Percentiles rank a stretch among this genome's conserved stretches.
Evolutionary conservation across 805 yeast species (phyloP).

Genomic region (Ogataea angusta): DNA sequence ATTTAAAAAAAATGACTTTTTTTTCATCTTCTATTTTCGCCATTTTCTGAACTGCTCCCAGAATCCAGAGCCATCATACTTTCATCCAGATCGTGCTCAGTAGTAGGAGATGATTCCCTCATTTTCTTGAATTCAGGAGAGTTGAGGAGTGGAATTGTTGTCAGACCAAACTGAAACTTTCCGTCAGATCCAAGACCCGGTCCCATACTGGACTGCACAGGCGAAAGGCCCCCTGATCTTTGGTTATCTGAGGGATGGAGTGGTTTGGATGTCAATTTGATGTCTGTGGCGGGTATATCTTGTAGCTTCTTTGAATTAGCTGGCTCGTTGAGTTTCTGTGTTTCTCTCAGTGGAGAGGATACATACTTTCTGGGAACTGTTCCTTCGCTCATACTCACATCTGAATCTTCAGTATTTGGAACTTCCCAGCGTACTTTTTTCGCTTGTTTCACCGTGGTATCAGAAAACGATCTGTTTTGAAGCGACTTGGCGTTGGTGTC

Average conservation of each 20-base stretch:
- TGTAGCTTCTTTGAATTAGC: not conserved
- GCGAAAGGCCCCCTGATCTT: slow-evolving; percentile 5
- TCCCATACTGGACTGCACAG: slow-evolving; percentile 7
- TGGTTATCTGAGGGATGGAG: slow-evolving; percentile 10
- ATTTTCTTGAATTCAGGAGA: slow-evolving; percentile 7
- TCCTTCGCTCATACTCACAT: slow-evolving; percentile 19
- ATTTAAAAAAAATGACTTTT: not conserved
- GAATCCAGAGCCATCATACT: slow-evolving; percentile 16
- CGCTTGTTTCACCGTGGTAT: slow-evolving; percentile 19
- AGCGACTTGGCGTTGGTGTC: slow-evolving; percentile 9
- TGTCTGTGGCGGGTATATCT: slow-evolving; percentile 3
- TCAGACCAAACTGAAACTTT: slow-evolving; percentile 13
- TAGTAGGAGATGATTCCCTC: not conserved
- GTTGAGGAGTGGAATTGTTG: slow-evolving; percentile 5
- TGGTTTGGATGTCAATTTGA: slow-evolving; percentile 15
- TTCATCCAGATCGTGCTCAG: slow-evolving; percentile 7
- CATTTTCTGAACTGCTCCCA: slow-evolving; percentile 9
- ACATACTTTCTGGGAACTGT: slow-evolving; percentile 4
- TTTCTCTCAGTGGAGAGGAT: slow-evolving; percentile 12
- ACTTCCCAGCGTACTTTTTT: slow-evolving; percentile 49
- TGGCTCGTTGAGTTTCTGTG: slow-evolving; percentile 4
- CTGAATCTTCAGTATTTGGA: slow-evolving; percentile 26
- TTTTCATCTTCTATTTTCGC: slow-evolving; percentile 2
- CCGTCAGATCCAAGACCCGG: slow-evolving; percentile 13
- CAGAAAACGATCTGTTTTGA: slow-evolving; percentile 7